Evolutionary conservation across 495 filamentous ascomycete genomes (phyloP).

Genomic region (Penicillium robsamsonii): DNA sequence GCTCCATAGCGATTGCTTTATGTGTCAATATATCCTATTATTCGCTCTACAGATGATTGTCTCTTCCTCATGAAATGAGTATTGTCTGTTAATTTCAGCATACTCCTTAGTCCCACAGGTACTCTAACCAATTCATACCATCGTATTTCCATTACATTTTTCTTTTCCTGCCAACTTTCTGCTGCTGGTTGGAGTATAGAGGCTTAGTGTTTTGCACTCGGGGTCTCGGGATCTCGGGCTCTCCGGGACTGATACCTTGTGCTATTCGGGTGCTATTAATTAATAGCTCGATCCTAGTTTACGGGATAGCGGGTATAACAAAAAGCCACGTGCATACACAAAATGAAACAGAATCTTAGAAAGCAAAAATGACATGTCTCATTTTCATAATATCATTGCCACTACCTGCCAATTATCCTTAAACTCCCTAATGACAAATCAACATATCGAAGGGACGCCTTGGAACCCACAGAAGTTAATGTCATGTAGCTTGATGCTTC

Average conservation of each 20-base stretch:
- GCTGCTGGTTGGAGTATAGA: not conserved
- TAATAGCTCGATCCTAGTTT: not conserved
- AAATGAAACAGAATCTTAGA: not conserved
- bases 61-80: not conserved
- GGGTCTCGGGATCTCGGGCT: not conserved
- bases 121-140: not conserved
- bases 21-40: not conserved
- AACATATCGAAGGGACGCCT: conserved; percentile 1
- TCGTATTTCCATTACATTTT: not conserved
- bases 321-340: not conserved
- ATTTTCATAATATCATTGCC: conserved; percentile 12
- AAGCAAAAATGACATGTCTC: conserved; percentile 13
- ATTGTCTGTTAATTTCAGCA: not conserved
- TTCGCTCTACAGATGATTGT: not conserved
- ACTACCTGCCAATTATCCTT: conserved; percentile 9
- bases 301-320: not conserved
- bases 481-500: conserved; percentile 1
- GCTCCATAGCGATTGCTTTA: not conserved
- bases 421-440: conserved; percentile 7
- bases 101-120: not conserved
- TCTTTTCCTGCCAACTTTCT: not conserved
- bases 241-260: not conserved
- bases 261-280: not conserved
- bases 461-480: conserved; percentile 4
- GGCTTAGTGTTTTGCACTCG: not conserved